Conservation (phyloP, 805 yeast species). For the Saccharomycopsis schoenii region DNA sequence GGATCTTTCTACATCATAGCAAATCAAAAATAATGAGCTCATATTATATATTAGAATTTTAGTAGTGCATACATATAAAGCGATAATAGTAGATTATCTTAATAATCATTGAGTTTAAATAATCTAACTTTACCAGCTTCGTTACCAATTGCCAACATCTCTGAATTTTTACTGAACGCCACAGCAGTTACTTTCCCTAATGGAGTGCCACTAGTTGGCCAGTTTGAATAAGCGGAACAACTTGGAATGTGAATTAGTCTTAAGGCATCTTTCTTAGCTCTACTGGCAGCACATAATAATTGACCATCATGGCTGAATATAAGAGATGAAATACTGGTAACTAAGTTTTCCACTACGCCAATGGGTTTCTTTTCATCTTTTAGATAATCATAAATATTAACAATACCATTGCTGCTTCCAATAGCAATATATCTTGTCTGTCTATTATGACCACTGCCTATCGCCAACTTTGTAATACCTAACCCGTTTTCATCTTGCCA, state of each 20-base stretch:
- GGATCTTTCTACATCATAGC: neutral
- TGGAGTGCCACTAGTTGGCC: constrained; percentile 98
- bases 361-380: constrained; percentile 35
- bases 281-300: constrained; percentile 73
- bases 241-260: constrained; percentile 81
- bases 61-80: neutral
- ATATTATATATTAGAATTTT: neutral
- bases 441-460: constrained; percentile 54
- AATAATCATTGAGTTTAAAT: constrained; percentile 83
- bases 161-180: constrained; percentile 70
- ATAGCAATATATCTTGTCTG: constrained; percentile 65
- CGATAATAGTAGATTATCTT: neutral
- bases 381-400: constrained; percentile 65
- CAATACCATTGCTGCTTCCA: constrained; percentile 85
- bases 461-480: constrained; percentile 66
- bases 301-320: constrained; percentile 84
- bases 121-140: constrained; percentile 84
- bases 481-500: constrained; percentile 87
- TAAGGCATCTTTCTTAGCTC: constrained; percentile 78
- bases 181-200: constrained; percentile 84
- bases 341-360: constrained; percentile 64
- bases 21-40: neutral
- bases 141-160: constrained; percentile 82
- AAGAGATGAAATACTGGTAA: constrained; percentile 68
- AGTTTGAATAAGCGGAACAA: constrained; percentile 77